Conservation (phyloP, 129 eudicot genomes). For the Flaveria brownii region DNA sequence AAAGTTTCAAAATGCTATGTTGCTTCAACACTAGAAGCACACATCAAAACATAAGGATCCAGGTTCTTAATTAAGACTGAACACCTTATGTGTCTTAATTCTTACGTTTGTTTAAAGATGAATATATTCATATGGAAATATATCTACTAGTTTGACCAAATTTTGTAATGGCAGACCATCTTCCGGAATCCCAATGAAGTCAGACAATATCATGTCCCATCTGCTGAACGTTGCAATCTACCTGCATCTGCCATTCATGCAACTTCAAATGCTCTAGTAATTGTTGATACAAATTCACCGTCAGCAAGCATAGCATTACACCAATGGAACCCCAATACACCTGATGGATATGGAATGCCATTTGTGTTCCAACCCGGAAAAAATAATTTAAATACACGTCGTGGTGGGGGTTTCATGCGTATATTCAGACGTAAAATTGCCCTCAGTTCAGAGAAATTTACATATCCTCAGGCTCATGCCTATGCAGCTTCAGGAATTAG, state of each 20-base stretch:
- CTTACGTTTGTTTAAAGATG: background rate
- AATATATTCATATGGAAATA: background rate
- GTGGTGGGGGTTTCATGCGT: conserved; percentile 73
- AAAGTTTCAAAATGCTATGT: background rate
- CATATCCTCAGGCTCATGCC: conserved; percentile 81
- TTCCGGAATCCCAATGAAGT: conserved; percentile 86
- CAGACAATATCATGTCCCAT: conserved; percentile 61
- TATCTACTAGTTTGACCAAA: background rate
- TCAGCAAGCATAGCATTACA: conserved; percentile 83
- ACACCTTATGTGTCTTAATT: background rate
- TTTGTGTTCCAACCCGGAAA: conserved; percentile 86
- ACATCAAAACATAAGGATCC: background rate
- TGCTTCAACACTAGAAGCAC: background rate
- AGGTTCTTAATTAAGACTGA: background rate
- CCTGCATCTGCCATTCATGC: conserved; percentile 90
- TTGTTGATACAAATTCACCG: conserved; percentile 73
- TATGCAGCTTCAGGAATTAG: conserved; percentile 71
- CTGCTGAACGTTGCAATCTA: conserved; percentile 83
- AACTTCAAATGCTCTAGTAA: conserved; percentile 73
- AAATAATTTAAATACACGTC: conserved; percentile 45
- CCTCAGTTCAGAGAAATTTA: conserved; percentile 50
- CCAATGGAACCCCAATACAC: conserved; percentile 97
- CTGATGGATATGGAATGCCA: conserved; percentile 83
- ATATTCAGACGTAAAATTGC: conserved; percentile 56
- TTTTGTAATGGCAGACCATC: conserved; percentile 54